Percentiles rank a stretch among this genome's conserved stretches.
Evolutionary conservation across 495 filamentous ascomycete species (phyloP).

Genomic region (Neurospora sp.): DNA sequence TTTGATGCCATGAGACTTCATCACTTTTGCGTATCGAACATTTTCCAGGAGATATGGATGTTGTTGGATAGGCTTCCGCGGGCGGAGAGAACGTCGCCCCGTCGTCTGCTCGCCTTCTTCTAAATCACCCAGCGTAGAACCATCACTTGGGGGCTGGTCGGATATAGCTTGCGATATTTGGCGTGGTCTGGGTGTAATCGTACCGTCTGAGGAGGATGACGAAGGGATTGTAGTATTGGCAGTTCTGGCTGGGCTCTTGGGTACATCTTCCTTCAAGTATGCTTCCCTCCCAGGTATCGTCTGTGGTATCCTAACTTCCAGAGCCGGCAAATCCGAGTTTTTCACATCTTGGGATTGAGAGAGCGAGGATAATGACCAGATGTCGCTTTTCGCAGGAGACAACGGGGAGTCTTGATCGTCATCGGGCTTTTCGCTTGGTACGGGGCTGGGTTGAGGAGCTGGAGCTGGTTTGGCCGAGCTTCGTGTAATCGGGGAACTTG

Average conservation of each 20-base stretch:
- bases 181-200: neutral
- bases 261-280: neutral
- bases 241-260: neutral
- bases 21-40: slow-evolving; percentile 50
- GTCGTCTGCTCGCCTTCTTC: slow-evolving; percentile 11
- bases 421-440: neutral
- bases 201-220: neutral
- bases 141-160: neutral
- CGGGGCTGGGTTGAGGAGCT: neutral
- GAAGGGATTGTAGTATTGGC: neutral
- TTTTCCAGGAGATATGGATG: slow-evolving; percentile 63
- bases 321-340: neutral
- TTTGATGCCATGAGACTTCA: slow-evolving; percentile 52
- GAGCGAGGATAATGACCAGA: neutral
- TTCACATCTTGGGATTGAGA: neutral
- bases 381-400: neutral
- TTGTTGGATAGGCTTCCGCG: slow-evolving; percentile 65
- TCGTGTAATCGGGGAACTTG: neutral
- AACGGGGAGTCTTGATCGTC: neutral
- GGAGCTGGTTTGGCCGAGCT: neutral
- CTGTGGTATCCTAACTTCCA: neutral
- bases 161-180: neutral
- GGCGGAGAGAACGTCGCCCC: slow-evolving; percentile 41
- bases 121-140: neutral
- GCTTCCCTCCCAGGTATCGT: neutral